A percentile compares a stretch with the other conserved stretches of the same genome.
Conservation (phyloP, 148 eudicot species). For the Nepenthes mirabilis region DNA sequence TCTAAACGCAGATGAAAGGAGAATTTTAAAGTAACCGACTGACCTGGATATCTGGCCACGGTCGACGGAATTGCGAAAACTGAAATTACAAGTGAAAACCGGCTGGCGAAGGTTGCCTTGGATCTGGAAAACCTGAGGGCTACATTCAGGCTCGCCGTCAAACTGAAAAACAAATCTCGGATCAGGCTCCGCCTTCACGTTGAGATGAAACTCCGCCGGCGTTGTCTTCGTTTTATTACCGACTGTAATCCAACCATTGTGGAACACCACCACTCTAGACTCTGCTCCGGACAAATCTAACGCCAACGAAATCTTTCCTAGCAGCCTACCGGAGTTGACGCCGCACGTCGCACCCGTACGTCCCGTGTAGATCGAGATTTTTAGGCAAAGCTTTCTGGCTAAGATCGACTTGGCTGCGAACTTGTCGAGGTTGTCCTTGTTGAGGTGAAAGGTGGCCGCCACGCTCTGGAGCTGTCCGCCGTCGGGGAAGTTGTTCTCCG, state of each 20-base stretch:
- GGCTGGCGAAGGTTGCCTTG: constrained; percentile 69
- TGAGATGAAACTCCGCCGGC: constrained; percentile 38
- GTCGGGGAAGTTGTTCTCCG: constrained; percentile 14
- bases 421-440: constrained; percentile 28
- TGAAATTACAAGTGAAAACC: constrained; percentile 80
- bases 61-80: constrained; percentile 37
- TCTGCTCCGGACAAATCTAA: constrained; percentile 36
- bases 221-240: constrained; percentile 23
- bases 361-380: constrained; percentile 39
- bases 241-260: constrained; percentile 56
- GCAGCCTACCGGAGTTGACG: constrained; percentile 32
- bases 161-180: constrained; percentile 84
- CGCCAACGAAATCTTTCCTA: constrained; percentile 43
- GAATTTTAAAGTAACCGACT: background rate
- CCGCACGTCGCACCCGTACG: constrained; percentile 48
- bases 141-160: constrained; percentile 83
- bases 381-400: constrained; percentile 14
- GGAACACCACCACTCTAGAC: constrained; percentile 25
- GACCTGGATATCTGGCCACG: constrained; percentile 48
- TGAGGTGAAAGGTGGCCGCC: constrained; percentile 46
- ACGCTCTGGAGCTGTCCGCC: constrained; percentile 5
- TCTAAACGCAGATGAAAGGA: background rate
- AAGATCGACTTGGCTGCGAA: constrained; percentile 28
- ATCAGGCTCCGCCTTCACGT: constrained; percentile 64
- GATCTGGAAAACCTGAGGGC: constrained; percentile 69